Percentiles rank a stretch among this genome's conserved stretches.
Evolutionary conservation across 345 rosid species (phyloP).

Genomic region (Balakata baccata): DNA sequence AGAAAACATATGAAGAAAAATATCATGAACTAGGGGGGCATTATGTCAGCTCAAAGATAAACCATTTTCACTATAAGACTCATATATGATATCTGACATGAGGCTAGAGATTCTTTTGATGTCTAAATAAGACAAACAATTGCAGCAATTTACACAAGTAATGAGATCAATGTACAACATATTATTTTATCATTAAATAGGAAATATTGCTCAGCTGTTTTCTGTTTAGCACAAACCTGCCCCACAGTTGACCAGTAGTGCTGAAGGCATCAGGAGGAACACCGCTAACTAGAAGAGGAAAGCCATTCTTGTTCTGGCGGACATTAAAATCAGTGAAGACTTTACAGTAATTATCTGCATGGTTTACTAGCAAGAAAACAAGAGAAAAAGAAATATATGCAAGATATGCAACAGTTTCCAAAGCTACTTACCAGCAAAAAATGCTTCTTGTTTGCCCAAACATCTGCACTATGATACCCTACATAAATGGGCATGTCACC

Average conservation of each 20-base stretch:
- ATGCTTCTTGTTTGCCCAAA: slow-evolving; percentile 92
- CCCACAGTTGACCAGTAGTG: slow-evolving; percentile 94
- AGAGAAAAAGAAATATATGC: background rate
- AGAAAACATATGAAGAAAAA: background rate
- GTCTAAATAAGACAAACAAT: background rate
- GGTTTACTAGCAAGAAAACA: background rate
- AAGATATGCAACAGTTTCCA: slow-evolving; percentile 5
- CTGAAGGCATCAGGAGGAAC: slow-evolving; percentile 98
- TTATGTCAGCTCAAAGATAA: background rate
- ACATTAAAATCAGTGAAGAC: slow-evolving; percentile 13
- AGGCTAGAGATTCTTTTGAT: slow-evolving; percentile 1
- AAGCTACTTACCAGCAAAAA: slow-evolving; percentile 64
- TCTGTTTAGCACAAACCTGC: slow-evolving; percentile 50
- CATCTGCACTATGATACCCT: slow-evolving; percentile 96
- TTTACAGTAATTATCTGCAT: slow-evolving; percentile 4
- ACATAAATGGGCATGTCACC: slow-evolving; percentile 99
- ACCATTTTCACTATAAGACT: background rate
- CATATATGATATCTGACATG: too few relatives aligned
- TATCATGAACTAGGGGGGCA: background rate
- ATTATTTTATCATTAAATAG: slow-evolving; percentile 7
- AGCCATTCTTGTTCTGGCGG: slow-evolving; percentile 74
- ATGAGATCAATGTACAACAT: slow-evolving; percentile 5
- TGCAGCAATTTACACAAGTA: background rate
- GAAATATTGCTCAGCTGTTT: background rate
- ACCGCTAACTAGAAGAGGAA: slow-evolving; percentile 78